Evolutionary conservation across 495 filamentous ascomycete genomes (phyloP).

Genomic region (Staphylotrichum tortipilum): DNA sequence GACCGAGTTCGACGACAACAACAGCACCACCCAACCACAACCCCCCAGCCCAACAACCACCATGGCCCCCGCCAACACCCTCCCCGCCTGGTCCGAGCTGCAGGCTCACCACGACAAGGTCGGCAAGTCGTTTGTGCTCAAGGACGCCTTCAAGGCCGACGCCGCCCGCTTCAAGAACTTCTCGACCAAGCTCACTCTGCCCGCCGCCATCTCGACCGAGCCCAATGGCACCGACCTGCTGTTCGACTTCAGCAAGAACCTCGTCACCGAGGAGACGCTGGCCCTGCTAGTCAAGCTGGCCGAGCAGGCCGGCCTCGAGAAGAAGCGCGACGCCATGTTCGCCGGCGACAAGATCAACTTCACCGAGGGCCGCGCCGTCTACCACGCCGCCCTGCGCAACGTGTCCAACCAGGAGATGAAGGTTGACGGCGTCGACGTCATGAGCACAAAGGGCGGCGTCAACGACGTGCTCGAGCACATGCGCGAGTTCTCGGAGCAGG

Average conservation of each 20-base stretch:
- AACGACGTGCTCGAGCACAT: conserved; percentile 90
- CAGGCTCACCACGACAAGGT: conserved; percentile 77
- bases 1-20: no score
- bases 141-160: conserved; percentile 85
- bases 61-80: conserved; percentile 66
- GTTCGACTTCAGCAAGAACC: conserved; percentile 99
- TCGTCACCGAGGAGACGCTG: conserved; percentile 89
- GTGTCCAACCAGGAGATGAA: conserved; percentile 74
- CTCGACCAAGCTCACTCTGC: conserved; percentile 73
- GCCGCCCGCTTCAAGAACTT: conserved; percentile 85
- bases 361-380: conserved; percentile 92
- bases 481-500: conserved; percentile 92
- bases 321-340: conserved; percentile 96
- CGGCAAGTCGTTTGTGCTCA: conserved; percentile 82
- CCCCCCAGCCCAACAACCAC: no score
- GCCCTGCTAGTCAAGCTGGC: conserved; percentile 77
- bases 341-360: conserved; percentile 97
- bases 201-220: conserved; percentile 51
- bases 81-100: conserved; percentile 78
- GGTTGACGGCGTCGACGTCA: conserved; percentile 91
- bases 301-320: conserved; percentile 80
- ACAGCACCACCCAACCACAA: background rate
- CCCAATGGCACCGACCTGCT: conserved; percentile 58
- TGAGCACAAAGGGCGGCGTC: conserved; percentile 62
- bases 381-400: conserved; percentile 90